Percentiles rank a stretch among this genome's conserved stretches.
Conservation (phyloP, 2,329 filamentous ascomycete species). For the Trichocomaceae sp. region DNA sequence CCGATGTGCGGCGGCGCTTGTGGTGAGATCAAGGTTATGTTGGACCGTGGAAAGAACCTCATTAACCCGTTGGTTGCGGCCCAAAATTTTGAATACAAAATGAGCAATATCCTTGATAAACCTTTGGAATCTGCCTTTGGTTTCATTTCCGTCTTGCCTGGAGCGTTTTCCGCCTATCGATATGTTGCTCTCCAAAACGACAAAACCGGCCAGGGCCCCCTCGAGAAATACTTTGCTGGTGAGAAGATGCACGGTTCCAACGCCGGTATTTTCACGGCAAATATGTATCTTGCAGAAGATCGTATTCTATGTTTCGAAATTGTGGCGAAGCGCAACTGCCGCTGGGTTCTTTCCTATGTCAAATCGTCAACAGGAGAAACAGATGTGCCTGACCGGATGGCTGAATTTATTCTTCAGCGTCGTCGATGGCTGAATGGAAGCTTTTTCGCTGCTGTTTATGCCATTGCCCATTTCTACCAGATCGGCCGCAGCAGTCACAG, state of each 20-base stretch:
- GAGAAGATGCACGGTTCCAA: constrained; percentile 92
- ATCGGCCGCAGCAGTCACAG: constrained; percentile 92
- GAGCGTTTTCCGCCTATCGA: constrained; percentile 96
- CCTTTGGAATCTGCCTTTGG: constrained; percentile 95
- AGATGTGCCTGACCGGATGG: constrained; percentile 88
- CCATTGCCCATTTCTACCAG: constrained; percentile 89
- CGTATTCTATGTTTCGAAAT: constrained; percentile 61
- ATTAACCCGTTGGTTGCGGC: constrained; percentile 90
- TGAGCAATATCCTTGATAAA: constrained; percentile 98
- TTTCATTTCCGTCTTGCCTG: constrained; percentile 93
- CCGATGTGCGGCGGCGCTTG: constrained; percentile 97
- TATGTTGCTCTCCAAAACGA: constrained; percentile 94
- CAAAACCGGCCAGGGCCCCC: constrained; percentile 82
- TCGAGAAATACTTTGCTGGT: constrained; percentile 95
- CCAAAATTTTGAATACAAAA: constrained; percentile 99
- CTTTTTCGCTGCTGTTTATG: constrained; percentile 96
- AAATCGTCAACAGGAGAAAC: constrained; percentile 96
- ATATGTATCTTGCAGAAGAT: constrained; percentile 53
- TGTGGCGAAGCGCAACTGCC: constrained; percentile 92
- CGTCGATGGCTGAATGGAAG: constrained; percentile 96
- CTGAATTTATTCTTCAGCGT: constrained; percentile 90
- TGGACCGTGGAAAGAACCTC: constrained; percentile 77
- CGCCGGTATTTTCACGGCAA: constrained; percentile 94
- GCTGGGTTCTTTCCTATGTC: constrained; percentile 97
- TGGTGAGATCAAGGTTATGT: constrained; percentile 98